Evolutionary conservation across 345 rosid species (phyloP), one percentile per base, ranked within the genome.

Genomic region (Citrus cavaleriei): DNA sequence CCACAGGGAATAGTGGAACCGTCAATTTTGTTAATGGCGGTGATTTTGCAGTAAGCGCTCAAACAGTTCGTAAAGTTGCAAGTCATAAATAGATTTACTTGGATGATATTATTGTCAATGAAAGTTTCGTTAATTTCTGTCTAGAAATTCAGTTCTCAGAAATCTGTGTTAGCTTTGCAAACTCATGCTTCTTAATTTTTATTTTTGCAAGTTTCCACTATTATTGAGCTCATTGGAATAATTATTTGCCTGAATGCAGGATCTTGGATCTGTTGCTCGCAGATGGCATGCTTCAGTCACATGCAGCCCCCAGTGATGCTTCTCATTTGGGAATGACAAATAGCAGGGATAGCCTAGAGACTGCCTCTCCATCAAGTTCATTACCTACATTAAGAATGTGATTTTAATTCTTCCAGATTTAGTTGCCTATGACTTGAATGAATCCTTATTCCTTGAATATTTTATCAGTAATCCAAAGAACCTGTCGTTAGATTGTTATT

Each of bases 231-330:
- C 54, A 79, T 82, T 58, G 86, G 89, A 18, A 54, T 84, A 71
- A 35, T 35, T 35, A 77, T 83, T 25, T 84, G 80, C 83, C 84
- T 84, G 40, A 80, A 86, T 24, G 81, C 84, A 32, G 63, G 79
- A 70, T 25, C 46, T 75, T n/a, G 83, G 74, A 75, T 79, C 85
- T 5, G 77, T 78, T 21, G 85, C 86, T 68, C 34, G 84, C 72
- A 84, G 87, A 82, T 89, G 92, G 90, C 90, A 87, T 77, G 92
- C 92, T 38, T 67, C 79, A n/a, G 84, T 82, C 34, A 87, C 89
- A 4, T 87, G 89, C 49, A 37, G 72, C 42, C 63, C 67, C 80
- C 13, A 21, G 22, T 42, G 88, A 83, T 40, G 28, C 66, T 49
- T 73, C 88, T 71, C 78, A 74, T 27, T 6, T 64, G 54, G 73